These are phyloP conservation scores for Verticillium klebahnii DNA, from an alignment of 2,329 filamentous ascomycete species.

Conservation along the genomic window DNA sequence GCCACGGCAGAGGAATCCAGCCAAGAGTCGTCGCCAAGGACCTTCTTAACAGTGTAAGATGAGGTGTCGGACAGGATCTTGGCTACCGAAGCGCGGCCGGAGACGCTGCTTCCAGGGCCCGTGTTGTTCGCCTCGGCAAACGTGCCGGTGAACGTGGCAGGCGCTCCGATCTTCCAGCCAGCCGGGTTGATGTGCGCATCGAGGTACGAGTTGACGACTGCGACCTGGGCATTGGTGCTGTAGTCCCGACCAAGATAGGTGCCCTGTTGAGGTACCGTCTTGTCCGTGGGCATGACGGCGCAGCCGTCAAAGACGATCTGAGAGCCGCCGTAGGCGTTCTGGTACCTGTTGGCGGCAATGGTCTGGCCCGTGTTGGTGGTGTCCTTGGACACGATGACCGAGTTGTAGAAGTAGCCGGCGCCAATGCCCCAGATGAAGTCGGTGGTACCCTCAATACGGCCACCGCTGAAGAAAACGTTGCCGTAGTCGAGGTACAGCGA, in stretches of 20 bases:
- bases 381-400: conserved; percentile 14
- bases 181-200: conserved; percentile 19
- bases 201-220: conserved; percentile 22
- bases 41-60: conserved; percentile 13
- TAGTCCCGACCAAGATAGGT: conserved; percentile 24
- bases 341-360: conserved; percentile 21
- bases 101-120: conserved; percentile 19
- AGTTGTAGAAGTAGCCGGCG: conserved; percentile 35
- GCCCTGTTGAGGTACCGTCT: conserved; percentile 14
- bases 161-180: conserved; percentile 19
- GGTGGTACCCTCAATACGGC: conserved; percentile 5
- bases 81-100: conserved; percentile 15
- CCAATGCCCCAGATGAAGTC: conserved; percentile 31
- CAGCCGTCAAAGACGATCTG: conserved; percentile 12
- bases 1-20: conserved; percentile 23
- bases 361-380: conserved; percentile 18
- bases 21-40: conserved; percentile 25
- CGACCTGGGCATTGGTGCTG: conserved; percentile 16
- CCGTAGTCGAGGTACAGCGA: conserved; percentile 9
- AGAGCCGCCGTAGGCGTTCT: conserved; percentile 17
- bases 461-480: conserved; percentile 7
- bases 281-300: conserved; percentile 8
- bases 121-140: conserved; percentile 28
- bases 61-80: conserved; percentile 14
- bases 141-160: conserved; percentile 19